Evolutionary conservation across 2,329 filamentous ascomycete genomes (phyloP).

Genomic region (Neocucurbitaria cava): DNA sequence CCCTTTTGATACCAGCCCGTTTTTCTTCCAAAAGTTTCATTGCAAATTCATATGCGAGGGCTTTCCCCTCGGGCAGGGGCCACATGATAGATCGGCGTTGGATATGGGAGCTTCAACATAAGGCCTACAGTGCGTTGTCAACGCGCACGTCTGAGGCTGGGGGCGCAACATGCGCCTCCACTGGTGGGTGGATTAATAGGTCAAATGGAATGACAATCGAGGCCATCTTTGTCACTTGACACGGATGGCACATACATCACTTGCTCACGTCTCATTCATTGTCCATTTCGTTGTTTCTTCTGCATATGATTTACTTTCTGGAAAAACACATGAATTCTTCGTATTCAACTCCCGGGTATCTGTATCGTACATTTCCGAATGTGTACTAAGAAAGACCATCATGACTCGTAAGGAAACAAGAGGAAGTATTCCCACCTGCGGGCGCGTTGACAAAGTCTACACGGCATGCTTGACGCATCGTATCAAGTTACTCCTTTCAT

Average conservation of each 20-base stretch:
- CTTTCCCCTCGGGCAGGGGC: conserved; percentile 2
- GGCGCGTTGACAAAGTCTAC: background rate
- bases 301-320: background rate
- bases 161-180: background rate
- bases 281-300: background rate
- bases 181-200: background rate
- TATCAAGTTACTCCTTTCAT: background rate
- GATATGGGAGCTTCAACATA: conserved; percentile 32
- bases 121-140: conserved; percentile 36
- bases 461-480: background rate
- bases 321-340: background rate
- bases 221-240: background rate
- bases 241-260: background rate
- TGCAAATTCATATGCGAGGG: conserved; percentile 25
- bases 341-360: conserved; percentile 8
- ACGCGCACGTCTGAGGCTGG: conserved; percentile 31
- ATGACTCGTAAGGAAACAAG: conserved; percentile 2
- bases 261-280: background rate
- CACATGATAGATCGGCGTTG: conserved; percentile 27
- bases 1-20: conserved; percentile 41
- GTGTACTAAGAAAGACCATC: background rate
- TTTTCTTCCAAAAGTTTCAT: conserved; percentile 40
- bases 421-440: background rate
- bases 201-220: background rate
- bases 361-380: conserved; percentile 12